Conservation (phyloP, 1,139 yeast genomes). For the Candida albicans region DNA sequence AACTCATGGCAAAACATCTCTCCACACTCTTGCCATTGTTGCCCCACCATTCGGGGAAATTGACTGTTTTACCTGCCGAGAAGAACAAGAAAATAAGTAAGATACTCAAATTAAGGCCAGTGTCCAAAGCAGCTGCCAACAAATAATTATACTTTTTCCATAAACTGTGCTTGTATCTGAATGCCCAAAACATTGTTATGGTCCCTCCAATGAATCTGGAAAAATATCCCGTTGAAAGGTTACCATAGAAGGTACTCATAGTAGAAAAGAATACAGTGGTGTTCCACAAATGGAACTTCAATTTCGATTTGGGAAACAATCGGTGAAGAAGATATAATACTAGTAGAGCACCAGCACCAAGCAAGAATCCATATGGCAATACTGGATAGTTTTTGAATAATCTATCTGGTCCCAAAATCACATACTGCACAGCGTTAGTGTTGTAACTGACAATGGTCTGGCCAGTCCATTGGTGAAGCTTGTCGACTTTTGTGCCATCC, state of each 20-base stretch:
- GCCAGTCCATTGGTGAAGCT: constrained; percentile 55
- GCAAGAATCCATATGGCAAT: constrained; percentile 46
- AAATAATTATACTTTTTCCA: constrained; percentile 50
- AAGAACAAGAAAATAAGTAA: constrained; percentile 40
- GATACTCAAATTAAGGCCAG: constrained; percentile 47
- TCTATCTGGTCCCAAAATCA: constrained; percentile 46
- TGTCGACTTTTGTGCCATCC: constrained; percentile 39
- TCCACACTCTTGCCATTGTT: constrained; percentile 44
- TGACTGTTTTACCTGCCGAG: constrained; percentile 29
- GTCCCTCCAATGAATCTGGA: constrained; percentile 52
- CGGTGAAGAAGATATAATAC: constrained; percentile 30
- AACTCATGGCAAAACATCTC: constrained; percentile 37
- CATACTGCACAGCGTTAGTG: constrained; percentile 52
- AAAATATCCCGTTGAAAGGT: constrained; percentile 50
- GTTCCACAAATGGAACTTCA: constrained; percentile 44
- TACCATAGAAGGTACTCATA: constrained; percentile 49
- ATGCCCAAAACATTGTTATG: constrained; percentile 45
- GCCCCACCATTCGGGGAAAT: constrained; percentile 53
- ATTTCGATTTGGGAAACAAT: constrained; percentile 18
- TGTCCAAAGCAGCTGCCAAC: constrained; percentile 51
- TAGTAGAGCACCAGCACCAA: constrained; percentile 43
- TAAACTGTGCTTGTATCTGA: constrained; percentile 33
- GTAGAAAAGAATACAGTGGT: constrained; percentile 52
- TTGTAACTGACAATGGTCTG: constrained; percentile 43
- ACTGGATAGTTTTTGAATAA: constrained; percentile 40